Conservation (phyloP, 164 flowering plant genomes). For the Santalum album region DNA sequence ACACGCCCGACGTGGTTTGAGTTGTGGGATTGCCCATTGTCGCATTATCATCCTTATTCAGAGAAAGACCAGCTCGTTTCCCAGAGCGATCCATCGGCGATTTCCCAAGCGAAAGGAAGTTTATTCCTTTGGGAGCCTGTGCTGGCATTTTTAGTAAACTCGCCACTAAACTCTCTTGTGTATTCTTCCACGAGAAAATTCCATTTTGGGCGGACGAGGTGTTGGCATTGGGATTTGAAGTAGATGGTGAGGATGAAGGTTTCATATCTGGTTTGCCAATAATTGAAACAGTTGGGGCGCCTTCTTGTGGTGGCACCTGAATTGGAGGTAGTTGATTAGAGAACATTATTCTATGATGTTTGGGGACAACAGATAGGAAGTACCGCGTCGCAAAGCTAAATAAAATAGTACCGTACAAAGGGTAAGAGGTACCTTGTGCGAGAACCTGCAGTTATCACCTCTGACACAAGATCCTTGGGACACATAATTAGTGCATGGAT, state of each 20-base stretch:
- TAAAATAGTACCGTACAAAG: not conserved
- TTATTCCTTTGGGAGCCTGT: conserved; percentile 47
- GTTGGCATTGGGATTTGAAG: conserved; percentile 4
- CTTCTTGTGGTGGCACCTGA: conserved; percentile 30
- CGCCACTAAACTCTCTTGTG: no score
- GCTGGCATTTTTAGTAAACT: not conserved
- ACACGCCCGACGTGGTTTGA: conserved; percentile 4
- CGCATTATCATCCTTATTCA: conserved; percentile 9
- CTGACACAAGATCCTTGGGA: conserved; percentile 57
- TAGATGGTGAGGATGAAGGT: conserved; percentile 11
- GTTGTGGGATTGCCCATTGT: conserved; percentile 6
- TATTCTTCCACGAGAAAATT: no score
- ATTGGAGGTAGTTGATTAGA: conserved; percentile 1
- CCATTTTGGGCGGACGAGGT: no score
- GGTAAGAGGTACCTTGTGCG: conserved; percentile 59
- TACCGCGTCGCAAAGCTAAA: no score
- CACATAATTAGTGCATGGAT: conserved; percentile 54
- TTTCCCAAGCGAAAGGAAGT: conserved; percentile 27
- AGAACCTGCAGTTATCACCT: conserved; percentile 68
- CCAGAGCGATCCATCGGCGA: conserved; percentile 11
- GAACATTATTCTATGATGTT: no score
- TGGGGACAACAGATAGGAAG: no score
- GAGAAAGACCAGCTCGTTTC: conserved; percentile 11
- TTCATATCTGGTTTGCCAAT: conserved; percentile 15
- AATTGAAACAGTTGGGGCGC: conserved; percentile 15